These are phyloP conservation scores for Colletotrichum eleusines DNA, from an alignment of 2,329 filamentous ascomycete species.

Conservation along the genomic window DNA sequence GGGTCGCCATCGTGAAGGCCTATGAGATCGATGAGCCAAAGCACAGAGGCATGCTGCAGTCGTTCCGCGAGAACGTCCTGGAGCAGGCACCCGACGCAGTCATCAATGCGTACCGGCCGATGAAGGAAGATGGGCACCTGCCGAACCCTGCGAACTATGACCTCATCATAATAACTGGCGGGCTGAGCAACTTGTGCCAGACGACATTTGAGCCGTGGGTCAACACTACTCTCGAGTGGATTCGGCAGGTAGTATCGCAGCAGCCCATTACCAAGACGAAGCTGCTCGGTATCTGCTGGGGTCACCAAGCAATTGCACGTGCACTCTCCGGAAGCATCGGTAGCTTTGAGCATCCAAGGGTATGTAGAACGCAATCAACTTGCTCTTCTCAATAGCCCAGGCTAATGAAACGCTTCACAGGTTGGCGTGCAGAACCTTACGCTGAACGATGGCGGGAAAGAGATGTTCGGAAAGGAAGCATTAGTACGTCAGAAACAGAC, in stretches of 20 bases:
- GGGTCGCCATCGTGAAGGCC: slow-evolving; percentile 37
- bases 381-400: no score
- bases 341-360: slow-evolving; percentile 32
- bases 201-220: slow-evolving; percentile 34
- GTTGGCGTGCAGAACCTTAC: slow-evolving; percentile 14
- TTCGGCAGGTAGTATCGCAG: slow-evolving; percentile 23
- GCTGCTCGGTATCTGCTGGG: slow-evolving; percentile 34
- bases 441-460: slow-evolving; percentile 22
- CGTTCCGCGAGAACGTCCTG: slow-evolving; percentile 28
- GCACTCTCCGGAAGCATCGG: slow-evolving; percentile 26
- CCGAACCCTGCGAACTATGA: slow-evolving; percentile 26
- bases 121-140: slow-evolving; percentile 21
- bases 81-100: slow-evolving; percentile 27
- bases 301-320: slow-evolving; percentile 32
- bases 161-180: slow-evolving; percentile 35
- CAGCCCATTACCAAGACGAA: slow-evolving; percentile 31
- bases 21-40: slow-evolving; percentile 39
- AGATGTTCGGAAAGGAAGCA: slow-evolving; percentile 16
- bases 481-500: background rate
- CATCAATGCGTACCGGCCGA: slow-evolving; percentile 24
- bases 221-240: slow-evolving; percentile 28
- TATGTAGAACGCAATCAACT: background rate
- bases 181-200: slow-evolving; percentile 36
- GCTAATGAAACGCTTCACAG: background rate
- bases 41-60: slow-evolving; percentile 33